Base-by-base conservation (phyloP, 768 basidiomycete genomes). In the Melanogaster broomeanus region DNA sequence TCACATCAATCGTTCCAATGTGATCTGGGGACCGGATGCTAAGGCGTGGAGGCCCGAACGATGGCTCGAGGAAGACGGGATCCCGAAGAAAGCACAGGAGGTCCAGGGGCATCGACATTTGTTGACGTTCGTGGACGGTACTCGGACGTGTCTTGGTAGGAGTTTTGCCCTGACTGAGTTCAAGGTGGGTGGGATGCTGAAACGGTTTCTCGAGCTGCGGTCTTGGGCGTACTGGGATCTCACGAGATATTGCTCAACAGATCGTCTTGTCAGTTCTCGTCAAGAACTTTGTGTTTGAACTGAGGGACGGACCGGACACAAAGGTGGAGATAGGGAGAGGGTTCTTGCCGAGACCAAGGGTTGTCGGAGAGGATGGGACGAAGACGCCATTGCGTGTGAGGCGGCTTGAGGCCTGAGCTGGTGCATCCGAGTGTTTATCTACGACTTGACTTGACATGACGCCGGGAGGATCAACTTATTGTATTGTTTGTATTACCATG, bases 1-100 rank as follows among this genome's bases (percentile, higher is more conserved):
- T 6, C 66, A 68, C 18, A 71, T 82, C 43, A 85, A 87, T 62
- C 63, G 70, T 6, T 77, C 79, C n/a, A 72, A 72, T 48, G 65
- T 63, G 1, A 62, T 85, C 30, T 89, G 88, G 87, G 87, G 87
- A 2, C 59, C 72, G 0, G 77, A 83, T 50, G 77, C 83, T 4
- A 73, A 75, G 21, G 75, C 75, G 42, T 90, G 83, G 63, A 72
- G 77, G 35, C 87, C 87, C 0, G 81, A 83, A 48, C 72, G 87
- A 6, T 89, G 88, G 87, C 67, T 88, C 9, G 57, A 57, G 5
- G 64, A 67, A 5, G 66, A 65, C 13, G 63, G 67, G 1, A 57
- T 62, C 8, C 57, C 61, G 2, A 42, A 38, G n/a, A 40, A 41
- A 25, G 72, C 74, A 0, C 74, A 72, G 31, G 73, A 74, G 24